These are phyloP conservation scores for Talaromyces borbonicus DNA, from an alignment of 495 filamentous ascomycete genomes.

Conservation along the genomic window DNA sequence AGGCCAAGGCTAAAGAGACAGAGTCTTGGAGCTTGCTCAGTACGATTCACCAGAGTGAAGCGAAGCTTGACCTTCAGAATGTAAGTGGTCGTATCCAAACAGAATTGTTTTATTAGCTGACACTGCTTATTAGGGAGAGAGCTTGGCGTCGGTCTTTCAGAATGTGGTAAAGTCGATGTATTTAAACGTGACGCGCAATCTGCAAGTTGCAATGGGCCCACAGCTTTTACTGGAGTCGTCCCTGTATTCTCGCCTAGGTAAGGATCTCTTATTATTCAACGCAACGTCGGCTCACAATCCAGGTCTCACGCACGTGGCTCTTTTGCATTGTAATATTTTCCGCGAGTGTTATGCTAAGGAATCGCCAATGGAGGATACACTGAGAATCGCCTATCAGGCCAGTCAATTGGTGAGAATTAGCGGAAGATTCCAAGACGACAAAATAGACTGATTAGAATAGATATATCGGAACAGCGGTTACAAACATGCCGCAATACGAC, in stretches of 20 bases:
- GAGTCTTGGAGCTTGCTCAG: slow-evolving; percentile 83
- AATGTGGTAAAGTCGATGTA: slow-evolving; percentile 72
- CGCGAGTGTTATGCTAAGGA: slow-evolving; percentile 57
- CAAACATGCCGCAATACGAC: slow-evolving; percentile 53
- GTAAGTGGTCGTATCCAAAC: slow-evolving; percentile 1
- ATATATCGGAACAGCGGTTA: slow-evolving; percentile 57
- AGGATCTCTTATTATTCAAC: slow-evolving; percentile 1
- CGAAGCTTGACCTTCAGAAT: slow-evolving; percentile 29
- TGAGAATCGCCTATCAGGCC: slow-evolving; percentile 54
- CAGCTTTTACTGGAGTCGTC: slow-evolving; percentile 63
- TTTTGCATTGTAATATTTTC: slow-evolving; percentile 63
- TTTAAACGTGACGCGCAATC: slow-evolving; percentile 65
- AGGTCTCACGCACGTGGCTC: slow-evolving; percentile 54
- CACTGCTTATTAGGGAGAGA: slow-evolving; percentile 53
- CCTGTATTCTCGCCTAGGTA: slow-evolving; percentile 69
- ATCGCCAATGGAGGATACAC: slow-evolving; percentile 65
- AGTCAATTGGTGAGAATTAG: slow-evolving; percentile 40
- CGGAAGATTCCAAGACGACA: not conserved
- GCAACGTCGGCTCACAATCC: slow-evolving; percentile 14
- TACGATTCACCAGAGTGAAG: slow-evolving; percentile 77
- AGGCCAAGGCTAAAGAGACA: slow-evolving; percentile 77
- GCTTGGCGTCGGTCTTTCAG: slow-evolving; percentile 65
- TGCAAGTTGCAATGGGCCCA: slow-evolving; percentile 60
- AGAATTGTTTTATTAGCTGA: not conserved
- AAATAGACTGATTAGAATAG: slow-evolving; percentile 24